Base-by-base conservation (phyloP, 2,329 filamentous ascomycete species). In the Phaeosphaeria sp. region DNA sequence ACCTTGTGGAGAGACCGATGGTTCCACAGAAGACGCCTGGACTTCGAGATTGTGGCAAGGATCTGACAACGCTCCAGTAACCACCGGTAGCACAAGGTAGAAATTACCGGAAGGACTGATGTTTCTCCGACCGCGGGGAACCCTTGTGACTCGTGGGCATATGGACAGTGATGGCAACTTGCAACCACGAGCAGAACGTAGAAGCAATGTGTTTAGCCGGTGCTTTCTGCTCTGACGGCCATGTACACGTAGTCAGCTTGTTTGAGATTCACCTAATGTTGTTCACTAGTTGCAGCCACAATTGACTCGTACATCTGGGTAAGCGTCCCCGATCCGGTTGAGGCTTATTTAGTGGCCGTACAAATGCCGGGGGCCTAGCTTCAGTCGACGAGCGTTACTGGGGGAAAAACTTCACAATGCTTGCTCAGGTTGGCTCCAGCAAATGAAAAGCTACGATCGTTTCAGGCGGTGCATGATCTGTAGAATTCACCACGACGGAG, bases 111-210 rank as follows among this genome's bases (percentile, higher is more conserved):
- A 39, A 49, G 27, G 18, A 40, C 25, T 45, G 43, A n/a, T 43
- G 47, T 33, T 53, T 47, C 51, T 53, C 51, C 51, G 51, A 47
- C 25, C 13, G 51, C 51, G 51, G 51, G 51, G 51, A 53, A 53
- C 9, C 50, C 50, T 45, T 30, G 45, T 39, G 47, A 49, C n/a
- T 39, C 47, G 47, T 21, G 47, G 33, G 24, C 25, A 21, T 9
- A 18, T 22, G 47, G 20, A 20, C 13, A 39, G 18, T 36, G 33
- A 21, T 49, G 20, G 15, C 21, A 21, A 49, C 22, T 11, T 25
- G 44, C 44, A 24, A 21, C 33, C 30, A 24, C 20, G 47, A 40
- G 20, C 30, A 49, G 22, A 40, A 49, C 30, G 11, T 5, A 20
- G 24, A n/a, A 49, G 13, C n/a, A 33, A 27, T 18, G 27, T 15